A percentile compares a stretch with the other conserved stretches of the same genome.
These are phyloP conservation scores for Elaeagnus macrophylla DNA, from an alignment of 306 rosid species.

Conservation along the genomic window DNA sequence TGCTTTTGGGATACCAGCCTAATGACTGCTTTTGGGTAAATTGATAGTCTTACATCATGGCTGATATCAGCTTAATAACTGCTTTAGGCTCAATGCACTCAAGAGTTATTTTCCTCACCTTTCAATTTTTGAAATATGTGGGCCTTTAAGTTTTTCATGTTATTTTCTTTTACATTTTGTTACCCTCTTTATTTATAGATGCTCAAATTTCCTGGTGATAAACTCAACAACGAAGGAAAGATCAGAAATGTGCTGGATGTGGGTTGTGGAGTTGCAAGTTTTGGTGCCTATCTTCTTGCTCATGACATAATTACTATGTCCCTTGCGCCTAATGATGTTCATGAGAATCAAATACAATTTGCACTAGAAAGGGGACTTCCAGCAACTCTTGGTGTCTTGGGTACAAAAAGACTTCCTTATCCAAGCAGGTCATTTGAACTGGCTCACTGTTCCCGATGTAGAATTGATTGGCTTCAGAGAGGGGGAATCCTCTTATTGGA, in stretches of 20 bases:
- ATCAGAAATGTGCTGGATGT: constrained; percentile 47
- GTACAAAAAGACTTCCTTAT: constrained; percentile 56
- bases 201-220: constrained; percentile 49
- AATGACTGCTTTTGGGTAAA: not conserved
- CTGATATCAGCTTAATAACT: not conserved
- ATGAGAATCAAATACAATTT: constrained; percentile 60
- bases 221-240: constrained; percentile 41
- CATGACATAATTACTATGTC: constrained; percentile 43
- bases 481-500: constrained; percentile 48
- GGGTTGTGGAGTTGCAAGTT: constrained; percentile 70
- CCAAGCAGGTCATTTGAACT: constrained; percentile 58
- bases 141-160: not conserved
- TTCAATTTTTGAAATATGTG: not conserved
- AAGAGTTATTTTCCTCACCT: not conserved
- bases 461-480: constrained; percentile 63
- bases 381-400: constrained; percentile 58
- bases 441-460: constrained; percentile 57
- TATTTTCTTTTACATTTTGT: not conserved
- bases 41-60: not conserved
- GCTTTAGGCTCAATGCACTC: not conserved
- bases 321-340: constrained; percentile 55
- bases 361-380: constrained; percentile 65
- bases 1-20: not conserved
- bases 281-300: constrained; percentile 57
- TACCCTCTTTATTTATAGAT: constrained; percentile 23